Evolutionary conservation across 2,329 filamentous ascomycete species (phyloP).

Genomic region (Trichoderma lentiforme): DNA sequence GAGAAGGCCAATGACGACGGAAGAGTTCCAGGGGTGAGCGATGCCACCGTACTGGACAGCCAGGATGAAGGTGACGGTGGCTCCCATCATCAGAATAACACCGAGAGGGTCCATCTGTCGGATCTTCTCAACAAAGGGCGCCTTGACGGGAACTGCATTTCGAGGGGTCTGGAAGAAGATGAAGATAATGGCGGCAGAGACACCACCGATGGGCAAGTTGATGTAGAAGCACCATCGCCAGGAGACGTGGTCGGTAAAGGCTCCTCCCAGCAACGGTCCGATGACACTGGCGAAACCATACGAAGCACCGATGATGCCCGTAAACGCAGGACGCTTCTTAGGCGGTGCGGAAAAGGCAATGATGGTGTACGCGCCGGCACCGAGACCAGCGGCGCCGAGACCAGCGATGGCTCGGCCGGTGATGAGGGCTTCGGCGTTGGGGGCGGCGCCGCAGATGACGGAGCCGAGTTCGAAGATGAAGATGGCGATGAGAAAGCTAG

Average conservation of each 20-base stretch:
- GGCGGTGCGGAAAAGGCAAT: slow-evolving; percentile 43
- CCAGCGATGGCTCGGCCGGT: slow-evolving; percentile 48
- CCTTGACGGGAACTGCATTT: slow-evolving; percentile 35
- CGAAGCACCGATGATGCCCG: slow-evolving; percentile 37
- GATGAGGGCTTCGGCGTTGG: slow-evolving; percentile 47
- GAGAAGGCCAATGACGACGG: slow-evolving; percentile 41
- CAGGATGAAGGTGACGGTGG: slow-evolving; percentile 42
- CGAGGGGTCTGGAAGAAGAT: slow-evolving; percentile 43
- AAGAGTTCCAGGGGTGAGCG: slow-evolving; percentile 41
- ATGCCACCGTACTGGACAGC: slow-evolving; percentile 48
- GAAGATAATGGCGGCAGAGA: slow-evolving; percentile 36
- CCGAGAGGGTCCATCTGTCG: slow-evolving; percentile 48
- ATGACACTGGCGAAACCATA: slow-evolving; percentile 38
- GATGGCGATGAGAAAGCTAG: slow-evolving; percentile 46
- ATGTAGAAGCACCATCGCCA: slow-evolving; percentile 43
- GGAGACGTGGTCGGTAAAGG: slow-evolving; percentile 36
- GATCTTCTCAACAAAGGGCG: slow-evolving; percentile 42
- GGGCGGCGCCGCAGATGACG: slow-evolving; percentile 47
- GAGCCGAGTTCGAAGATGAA: slow-evolving; percentile 54
- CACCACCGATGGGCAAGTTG: slow-evolving; percentile 36
- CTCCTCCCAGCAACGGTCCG: slow-evolving; percentile 37
- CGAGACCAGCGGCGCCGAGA: slow-evolving; percentile 46
- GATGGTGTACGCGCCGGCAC: slow-evolving; percentile 48
- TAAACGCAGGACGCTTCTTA: slow-evolving; percentile 35
- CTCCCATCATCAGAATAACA: slow-evolving; percentile 42